Evolutionary conservation across 2,329 filamentous ascomycete genomes (phyloP).

Genomic region (Massarina eburnea): DNA sequence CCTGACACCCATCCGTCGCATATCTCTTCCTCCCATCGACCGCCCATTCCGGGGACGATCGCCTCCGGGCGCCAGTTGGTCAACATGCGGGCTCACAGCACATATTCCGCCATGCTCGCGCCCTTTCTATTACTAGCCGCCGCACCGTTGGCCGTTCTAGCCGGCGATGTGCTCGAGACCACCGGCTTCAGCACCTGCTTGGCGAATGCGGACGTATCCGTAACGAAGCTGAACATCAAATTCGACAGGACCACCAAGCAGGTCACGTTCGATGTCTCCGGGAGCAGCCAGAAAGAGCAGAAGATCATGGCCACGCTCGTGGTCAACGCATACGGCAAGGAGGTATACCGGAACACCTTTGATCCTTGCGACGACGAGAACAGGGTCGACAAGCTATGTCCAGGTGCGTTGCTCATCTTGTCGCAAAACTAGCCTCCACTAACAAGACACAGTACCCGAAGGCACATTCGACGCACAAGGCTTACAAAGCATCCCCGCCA

Average conservation of each 20-base stretch:
- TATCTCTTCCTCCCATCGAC: constrained; percentile 15
- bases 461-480: constrained; percentile 75
- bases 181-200: constrained; percentile 76
- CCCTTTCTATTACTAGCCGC: constrained; percentile 42
- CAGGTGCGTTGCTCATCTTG: constrained; percentile 56
- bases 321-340: constrained; percentile 80
- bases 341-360: constrained; percentile 78
- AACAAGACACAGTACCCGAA: constrained; percentile 62
- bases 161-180: constrained; percentile 74
- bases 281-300: constrained; percentile 70
- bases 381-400: constrained; percentile 75
- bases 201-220: constrained; percentile 61
- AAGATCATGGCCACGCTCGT: constrained; percentile 77
- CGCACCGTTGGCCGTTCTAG: constrained; percentile 56
- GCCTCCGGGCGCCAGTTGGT: constrained; percentile 33
- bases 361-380: constrained; percentile 75
- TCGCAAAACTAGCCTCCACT: constrained; percentile 1
- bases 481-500: constrained; percentile 67
- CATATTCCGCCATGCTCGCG: constrained; percentile 41
- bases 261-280: constrained; percentile 80
- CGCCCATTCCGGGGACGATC: constrained; percentile 11
- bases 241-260: constrained; percentile 76
- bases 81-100: constrained; percentile 37
- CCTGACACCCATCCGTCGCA: constrained; percentile 6
- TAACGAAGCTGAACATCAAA: constrained; percentile 73